phyloP scores from a whole-genome alignment of 1,139 yeast species.

The Kluyveromyces sp. region DNA sequence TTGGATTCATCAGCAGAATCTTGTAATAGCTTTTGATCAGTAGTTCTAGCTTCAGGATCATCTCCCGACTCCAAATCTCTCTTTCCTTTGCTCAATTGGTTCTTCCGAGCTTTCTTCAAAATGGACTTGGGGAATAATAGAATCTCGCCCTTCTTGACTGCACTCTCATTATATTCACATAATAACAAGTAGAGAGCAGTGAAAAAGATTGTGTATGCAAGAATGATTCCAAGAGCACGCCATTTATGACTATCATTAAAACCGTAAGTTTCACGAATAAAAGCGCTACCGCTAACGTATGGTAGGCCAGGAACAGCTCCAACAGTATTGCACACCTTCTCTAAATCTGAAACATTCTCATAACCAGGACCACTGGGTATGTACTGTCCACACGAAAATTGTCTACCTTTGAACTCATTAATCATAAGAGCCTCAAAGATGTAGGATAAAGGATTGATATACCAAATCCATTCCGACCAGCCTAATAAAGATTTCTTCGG shows the following conservation, averaged over 20 bases:
- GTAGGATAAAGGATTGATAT: conserved; percentile 63
- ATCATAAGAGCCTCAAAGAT: conserved; percentile 62
- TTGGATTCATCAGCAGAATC: conserved; percentile 15
- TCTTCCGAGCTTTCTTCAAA: conserved; percentile 33
- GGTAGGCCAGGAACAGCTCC: conserved; percentile 56
- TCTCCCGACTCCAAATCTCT: conserved; percentile 16
- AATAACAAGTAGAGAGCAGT: conserved; percentile 38
- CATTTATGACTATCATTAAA: conserved; percentile 60
- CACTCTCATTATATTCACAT: conserved; percentile 63
- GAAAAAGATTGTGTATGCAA: conserved; percentile 33
- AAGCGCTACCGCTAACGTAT: conserved; percentile 52
- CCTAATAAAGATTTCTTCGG: conserved; percentile 63
- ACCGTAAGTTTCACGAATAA: conserved; percentile 46
- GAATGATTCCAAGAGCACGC: conserved; percentile 74
- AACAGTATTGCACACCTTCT: conserved; percentile 53
- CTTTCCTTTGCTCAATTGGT: conserved; percentile 16
- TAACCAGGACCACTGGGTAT: conserved; percentile 50
- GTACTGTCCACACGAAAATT: conserved; percentile 39
- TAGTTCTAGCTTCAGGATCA: conserved; percentile 12
- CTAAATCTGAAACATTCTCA: conserved; percentile 34
- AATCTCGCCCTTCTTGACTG: conserved; percentile 78
- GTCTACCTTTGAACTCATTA: conserved; percentile 40
- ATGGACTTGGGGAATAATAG: conserved; percentile 54
- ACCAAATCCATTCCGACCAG: conserved; percentile 78
- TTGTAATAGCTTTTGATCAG: conserved; percentile 19